Evolutionary conservation across 129 eudicot genomes (phyloP).

Genomic region (Escallonia herrerae): DNA sequence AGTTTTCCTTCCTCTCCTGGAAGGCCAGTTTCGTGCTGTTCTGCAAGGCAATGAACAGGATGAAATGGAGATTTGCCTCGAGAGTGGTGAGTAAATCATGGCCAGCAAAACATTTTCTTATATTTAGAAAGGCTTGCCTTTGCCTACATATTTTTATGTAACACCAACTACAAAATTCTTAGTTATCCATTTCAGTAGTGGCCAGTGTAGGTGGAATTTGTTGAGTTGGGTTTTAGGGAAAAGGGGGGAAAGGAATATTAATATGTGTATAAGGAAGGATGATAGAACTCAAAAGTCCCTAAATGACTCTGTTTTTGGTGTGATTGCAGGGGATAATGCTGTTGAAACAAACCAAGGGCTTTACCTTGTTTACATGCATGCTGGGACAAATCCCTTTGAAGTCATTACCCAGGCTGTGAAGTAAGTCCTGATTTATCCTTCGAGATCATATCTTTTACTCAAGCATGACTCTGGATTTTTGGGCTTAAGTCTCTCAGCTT

Average conservation of each 20-base stretch:
- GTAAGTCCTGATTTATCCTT: slow-evolving; percentile 36
- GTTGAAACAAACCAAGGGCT: slow-evolving; percentile 73
- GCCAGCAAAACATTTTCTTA: background rate
- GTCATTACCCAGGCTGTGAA: slow-evolving; percentile 78
- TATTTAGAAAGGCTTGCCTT: background rate
- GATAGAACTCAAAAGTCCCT: slow-evolving; percentile 2
- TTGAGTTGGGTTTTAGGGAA: no score
- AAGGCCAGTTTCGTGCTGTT: slow-evolving; percentile 90
- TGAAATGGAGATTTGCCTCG: slow-evolving; percentile 87
- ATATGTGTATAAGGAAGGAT: no score
- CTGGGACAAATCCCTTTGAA: slow-evolving; percentile 90
- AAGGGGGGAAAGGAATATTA: no score
- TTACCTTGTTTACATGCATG: slow-evolving; percentile 77
- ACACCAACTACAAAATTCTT: background rate
- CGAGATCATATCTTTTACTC: background rate
- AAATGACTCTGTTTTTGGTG: slow-evolving; percentile 18
- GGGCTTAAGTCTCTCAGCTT: no score
- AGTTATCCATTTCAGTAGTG: background rate
- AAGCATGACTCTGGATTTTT: no score
- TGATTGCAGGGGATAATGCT: slow-evolving; percentile 68
- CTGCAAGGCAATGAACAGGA: slow-evolving; percentile 88
- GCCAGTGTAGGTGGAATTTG: background rate
- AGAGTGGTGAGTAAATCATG: slow-evolving; percentile 76
- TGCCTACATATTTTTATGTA: background rate
- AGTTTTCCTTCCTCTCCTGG: slow-evolving; percentile 83